Percentiles rank a stretch among this genome's conserved stretches.
Conservation (phyloP, 2,329 filamentous ascomycete genomes). For the Amylocarpus encephaloides region DNA sequence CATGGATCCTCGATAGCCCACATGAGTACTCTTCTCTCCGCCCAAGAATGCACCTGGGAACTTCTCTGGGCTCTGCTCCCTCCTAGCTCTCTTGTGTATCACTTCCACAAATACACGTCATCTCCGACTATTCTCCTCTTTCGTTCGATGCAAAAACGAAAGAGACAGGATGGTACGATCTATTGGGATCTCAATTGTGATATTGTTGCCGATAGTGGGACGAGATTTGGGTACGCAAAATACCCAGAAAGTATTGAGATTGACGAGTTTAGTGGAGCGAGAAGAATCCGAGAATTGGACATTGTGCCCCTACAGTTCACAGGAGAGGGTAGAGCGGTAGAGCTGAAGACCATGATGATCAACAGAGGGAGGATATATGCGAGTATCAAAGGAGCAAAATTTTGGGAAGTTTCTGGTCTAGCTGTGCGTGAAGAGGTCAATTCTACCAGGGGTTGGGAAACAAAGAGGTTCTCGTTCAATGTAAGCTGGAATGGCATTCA, state of each 20-base stretch:
- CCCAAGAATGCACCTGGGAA: not conserved
- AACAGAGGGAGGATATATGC: not conserved
- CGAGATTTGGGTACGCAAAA: not conserved
- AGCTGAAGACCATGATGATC: not conserved
- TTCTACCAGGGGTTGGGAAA: not conserved
- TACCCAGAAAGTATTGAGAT: not conserved
- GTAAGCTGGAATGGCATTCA: not conserved
- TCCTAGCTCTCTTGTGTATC: not conserved
- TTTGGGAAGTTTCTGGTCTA: not conserved
- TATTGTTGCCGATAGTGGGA: not conserved
- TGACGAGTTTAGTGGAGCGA: not conserved
- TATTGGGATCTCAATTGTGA: not conserved
- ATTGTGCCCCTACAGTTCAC: not conserved
- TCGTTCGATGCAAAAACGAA: not conserved
- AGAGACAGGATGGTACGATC: not conserved
- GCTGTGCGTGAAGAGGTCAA: not conserved
- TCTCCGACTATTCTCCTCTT: not conserved
- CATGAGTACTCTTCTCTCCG: not conserved
- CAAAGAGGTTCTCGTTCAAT: not conserved
- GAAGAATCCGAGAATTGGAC: not conserved
- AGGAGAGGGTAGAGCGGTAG: not conserved
- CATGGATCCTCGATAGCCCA: not conserved
- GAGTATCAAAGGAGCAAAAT: not conserved
- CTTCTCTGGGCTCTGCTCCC: not conserved
- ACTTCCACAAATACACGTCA: not conserved